These are phyloP conservation scores for Cubamyces sp. DNA, from an alignment of 768 basidiomycete species.

Conservation along the genomic window DNA sequence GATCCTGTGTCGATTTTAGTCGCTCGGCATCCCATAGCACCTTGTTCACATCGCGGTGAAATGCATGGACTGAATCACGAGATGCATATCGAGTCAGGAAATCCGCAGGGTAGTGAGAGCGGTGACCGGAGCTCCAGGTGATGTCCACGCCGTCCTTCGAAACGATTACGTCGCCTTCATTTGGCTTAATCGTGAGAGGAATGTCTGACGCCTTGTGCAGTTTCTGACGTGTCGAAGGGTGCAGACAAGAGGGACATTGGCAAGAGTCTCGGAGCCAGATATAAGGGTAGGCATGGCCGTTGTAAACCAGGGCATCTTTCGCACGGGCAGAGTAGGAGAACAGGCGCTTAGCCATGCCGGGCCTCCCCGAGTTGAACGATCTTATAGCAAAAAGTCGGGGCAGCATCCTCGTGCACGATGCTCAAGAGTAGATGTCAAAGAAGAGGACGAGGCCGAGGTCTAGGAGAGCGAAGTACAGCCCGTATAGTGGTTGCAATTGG, in stretches of 20 bases:
- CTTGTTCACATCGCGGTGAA: constrained; percentile 48
- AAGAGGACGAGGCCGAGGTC: too few relatives aligned
- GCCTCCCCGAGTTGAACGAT: background rate
- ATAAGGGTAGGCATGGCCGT: constrained; percentile 44
- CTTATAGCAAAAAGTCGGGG: too few relatives aligned
- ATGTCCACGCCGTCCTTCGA: constrained; percentile 51
- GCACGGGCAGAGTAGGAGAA: background rate
- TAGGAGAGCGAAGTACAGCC: too few relatives aligned
- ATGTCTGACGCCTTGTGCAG: constrained; percentile 64
- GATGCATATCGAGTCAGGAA: constrained; percentile 58
- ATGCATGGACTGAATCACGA: constrained; percentile 38
- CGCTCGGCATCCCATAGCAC: constrained; percentile 50
- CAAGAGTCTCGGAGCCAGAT: constrained; percentile 88
- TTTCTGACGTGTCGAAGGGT: constrained; percentile 41
- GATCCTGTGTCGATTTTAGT: constrained; percentile 42
- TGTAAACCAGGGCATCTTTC: constrained; percentile 20
- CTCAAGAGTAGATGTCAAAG: too few relatives aligned
- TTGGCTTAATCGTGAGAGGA: constrained; percentile 37
- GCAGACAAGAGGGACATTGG: constrained; percentile 65
- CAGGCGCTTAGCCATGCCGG: background rate
- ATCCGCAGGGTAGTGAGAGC: constrained; percentile 52
- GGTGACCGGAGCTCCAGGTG: constrained; percentile 63
- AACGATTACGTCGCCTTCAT: constrained; percentile 44
- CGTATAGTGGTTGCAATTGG: too few relatives aligned
- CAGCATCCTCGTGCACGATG: too few relatives aligned